A percentile compares a stretch with the other conserved stretches of the same genome.
These are phyloP conservation scores for Russula dissimulans DNA, from an alignment of 768 basidiomycete genomes.

Conservation along the genomic window DNA sequence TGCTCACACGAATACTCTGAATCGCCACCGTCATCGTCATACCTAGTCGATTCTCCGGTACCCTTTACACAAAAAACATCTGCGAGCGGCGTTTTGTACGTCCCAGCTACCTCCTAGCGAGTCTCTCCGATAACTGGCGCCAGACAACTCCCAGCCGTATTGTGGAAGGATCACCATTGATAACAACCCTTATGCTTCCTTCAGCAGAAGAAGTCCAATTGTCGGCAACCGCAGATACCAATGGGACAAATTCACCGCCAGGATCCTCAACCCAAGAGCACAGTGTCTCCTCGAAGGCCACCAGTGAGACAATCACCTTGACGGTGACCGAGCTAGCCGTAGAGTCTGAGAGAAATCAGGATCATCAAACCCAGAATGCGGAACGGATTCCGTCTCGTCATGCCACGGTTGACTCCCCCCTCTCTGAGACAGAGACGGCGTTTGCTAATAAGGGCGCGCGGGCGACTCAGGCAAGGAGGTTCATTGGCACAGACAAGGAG, in stretches of 20 bases:
- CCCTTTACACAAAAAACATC: background rate
- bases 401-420: background rate
- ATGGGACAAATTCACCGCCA: background rate
- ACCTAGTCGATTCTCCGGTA: background rate
- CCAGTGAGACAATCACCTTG: too few species aligned
- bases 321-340: too few species aligned
- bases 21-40: background rate
- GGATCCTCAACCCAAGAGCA: background rate
- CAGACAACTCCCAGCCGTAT: background rate
- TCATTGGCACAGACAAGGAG: too few species aligned
- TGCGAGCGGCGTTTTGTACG: background rate
- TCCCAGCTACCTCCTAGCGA: conserved; percentile 1
- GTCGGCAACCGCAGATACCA: background rate
- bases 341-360: background rate
- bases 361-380: background rate
- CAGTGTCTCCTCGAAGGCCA: background rate
- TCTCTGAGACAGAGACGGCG: background rate
- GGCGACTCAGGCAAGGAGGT: background rate
- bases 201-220: background rate
- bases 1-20: background rate
- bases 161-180: background rate
- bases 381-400: background rate
- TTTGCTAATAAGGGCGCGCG: background rate
- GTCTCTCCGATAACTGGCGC: conserved; percentile 1
- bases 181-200: too few species aligned